Base-by-base conservation (phyloP, 345 rosid species). In the Melaleuca alternifolia region DNA sequence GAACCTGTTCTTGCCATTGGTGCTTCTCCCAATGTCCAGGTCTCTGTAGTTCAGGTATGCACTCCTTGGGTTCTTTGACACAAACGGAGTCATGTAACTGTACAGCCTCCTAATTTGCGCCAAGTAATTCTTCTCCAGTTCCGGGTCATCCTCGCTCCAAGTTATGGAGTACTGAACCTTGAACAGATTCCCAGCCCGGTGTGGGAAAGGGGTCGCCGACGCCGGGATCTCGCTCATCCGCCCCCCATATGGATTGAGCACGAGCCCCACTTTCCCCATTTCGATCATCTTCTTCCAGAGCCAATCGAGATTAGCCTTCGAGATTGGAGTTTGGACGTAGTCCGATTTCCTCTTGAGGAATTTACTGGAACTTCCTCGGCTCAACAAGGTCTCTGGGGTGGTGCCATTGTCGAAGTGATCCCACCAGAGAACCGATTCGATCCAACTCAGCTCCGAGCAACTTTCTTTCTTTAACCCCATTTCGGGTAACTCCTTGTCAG, bases 221-320 rank as follows among this genome's bases (percentile, higher is more conserved):
- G 85, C 87, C 0, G 90, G 83, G 85, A 94, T 93, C 75, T 75
- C 54, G 30, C 88, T 54, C 95, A 94, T 93, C 57, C 83, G 88
- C n/a, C 95, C 95, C 2, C 96, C 96, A 11, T 89, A 94, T 13
- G 95, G 93, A 86, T 87, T 93, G 88, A 87, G 89, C 11, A 84
- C 79, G 92, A 91, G 82, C n/a, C 90, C 85, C 53, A 92, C 89
- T 18, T 30, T 61, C 50, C 85, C 90, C 15, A 86, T 88, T 15
- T 90, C 85, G 2, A 93, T 57, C 75, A 90, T 79, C 62, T 82
- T 87, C 51, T 89, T 86, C 91, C 92, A 93, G 20, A 90, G 50
- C n/a, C 61, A 87, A 37, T 91, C 88, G 23, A 90, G 51, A n/a
- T 83, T 89, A 9, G 59, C 30, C 52, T 86, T 90, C 1, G 92